A percentile compares a stretch with the other conserved stretches of the same genome.
Evolutionary conservation across 768 basidiomycete species (phyloP).

Genomic region (Tulasnella sp.): DNA sequence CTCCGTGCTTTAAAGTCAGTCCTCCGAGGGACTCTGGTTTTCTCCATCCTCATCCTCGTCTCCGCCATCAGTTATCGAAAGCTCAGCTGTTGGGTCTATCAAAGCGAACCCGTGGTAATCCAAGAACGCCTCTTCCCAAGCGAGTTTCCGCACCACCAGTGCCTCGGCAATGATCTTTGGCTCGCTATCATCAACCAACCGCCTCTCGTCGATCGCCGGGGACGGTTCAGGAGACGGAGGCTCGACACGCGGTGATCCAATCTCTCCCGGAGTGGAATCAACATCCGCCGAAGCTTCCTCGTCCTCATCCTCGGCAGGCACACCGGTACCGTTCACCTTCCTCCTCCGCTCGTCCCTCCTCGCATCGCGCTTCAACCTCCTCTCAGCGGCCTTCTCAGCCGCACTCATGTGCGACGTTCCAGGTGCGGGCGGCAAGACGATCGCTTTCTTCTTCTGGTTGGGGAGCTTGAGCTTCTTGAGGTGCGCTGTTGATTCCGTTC

Average conservation of each 20-base stretch:
- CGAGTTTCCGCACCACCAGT: constrained; percentile 65
- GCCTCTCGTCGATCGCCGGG: not conserved
- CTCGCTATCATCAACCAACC: constrained; percentile 18
- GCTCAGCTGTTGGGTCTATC: not conserved
- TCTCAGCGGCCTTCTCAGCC: constrained; percentile 7
- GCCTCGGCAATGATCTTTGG: constrained; percentile 70
- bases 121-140: constrained; percentile 60
- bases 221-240: not conserved
- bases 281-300: not conserved
- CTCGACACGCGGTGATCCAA: too few relatives aligned
- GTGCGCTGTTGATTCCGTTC: not conserved
- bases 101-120: constrained; percentile 11
- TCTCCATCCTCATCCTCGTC: not conserved
- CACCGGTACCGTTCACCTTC: not conserved
- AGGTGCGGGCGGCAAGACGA: constrained; percentile 1
- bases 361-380: constrained; percentile 3
- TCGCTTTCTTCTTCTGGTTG: constrained; percentile 1
- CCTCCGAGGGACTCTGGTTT: not conserved
- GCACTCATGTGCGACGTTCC: not conserved
- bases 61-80: not conserved
- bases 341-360: constrained; percentile 4
- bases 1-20: not conserved
- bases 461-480: not conserved
- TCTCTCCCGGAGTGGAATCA: not conserved
- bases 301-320: not conserved